Percentiles rank a stretch among this genome's conserved stretches.
Conservation (phyloP, 1,284 basidiomycete genomes). For the Trichosporon ovoides region DNA sequence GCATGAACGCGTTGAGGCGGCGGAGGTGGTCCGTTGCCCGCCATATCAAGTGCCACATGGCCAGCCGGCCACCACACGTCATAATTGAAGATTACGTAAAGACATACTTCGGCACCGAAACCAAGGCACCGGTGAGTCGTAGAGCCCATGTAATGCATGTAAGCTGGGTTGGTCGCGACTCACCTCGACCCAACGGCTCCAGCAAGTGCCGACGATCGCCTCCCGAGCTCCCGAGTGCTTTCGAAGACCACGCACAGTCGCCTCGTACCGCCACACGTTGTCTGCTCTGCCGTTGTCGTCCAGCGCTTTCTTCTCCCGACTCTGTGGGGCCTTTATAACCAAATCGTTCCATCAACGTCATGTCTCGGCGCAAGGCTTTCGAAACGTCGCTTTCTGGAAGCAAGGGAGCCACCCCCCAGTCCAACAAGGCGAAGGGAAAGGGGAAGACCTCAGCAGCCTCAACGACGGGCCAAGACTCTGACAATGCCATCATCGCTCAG, state of each 20-base stretch:
- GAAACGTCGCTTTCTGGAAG: conserved; percentile 26
- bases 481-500: neutral
- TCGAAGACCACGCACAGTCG: no score
- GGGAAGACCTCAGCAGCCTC: conserved; percentile 12
- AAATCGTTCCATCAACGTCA: conserved; percentile 13
- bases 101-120: neutral
- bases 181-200: neutral
- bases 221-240: neutral
- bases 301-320: no score
- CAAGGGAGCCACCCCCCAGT: conserved; percentile 4
- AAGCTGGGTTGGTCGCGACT: neutral
- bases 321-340: no score
- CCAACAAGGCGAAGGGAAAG: conserved; percentile 12
- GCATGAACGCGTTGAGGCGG: neutral
- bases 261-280: no score
- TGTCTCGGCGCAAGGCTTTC: conserved; percentile 37
- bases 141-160: no score
- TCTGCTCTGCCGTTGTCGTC: no score
- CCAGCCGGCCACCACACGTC: neutral
- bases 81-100: neutral
- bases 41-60: neutral
- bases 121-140: neutral
- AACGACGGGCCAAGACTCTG: neutral
- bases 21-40: neutral
- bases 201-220: neutral